Evolutionary conservation across 495 filamentous ascomycete genomes (phyloP).

Genomic region (Podospora sp.): DNA sequence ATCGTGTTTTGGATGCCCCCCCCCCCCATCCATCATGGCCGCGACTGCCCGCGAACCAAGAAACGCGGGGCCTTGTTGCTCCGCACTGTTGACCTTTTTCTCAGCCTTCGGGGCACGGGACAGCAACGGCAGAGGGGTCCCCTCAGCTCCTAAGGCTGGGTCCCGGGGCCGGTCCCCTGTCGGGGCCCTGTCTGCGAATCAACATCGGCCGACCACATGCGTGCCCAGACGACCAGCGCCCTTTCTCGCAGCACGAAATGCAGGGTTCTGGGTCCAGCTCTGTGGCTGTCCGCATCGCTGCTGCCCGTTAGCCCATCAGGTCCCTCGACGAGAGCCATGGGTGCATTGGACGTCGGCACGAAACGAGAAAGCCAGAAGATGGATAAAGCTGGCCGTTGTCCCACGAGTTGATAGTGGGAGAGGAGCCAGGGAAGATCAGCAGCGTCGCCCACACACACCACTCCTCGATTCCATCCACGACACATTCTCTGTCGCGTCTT

Average conservation of each 20-base stretch:
- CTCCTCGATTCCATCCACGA: neutral
- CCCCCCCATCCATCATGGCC: neutral
- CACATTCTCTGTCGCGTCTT: neutral
- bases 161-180: neutral
- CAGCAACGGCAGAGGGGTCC: neutral
- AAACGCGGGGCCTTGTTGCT: slow-evolving; percentile 1
- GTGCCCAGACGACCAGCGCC: slow-evolving; percentile 10
- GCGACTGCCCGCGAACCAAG: neutral
- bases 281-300: neutral
- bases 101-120: slow-evolving; percentile 17
- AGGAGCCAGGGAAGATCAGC: neutral
- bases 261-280: slow-evolving; percentile 5
- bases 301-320: neutral
- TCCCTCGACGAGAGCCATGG: neutral
- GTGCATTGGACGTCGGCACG: neutral
- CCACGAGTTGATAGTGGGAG: neutral
- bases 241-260: slow-evolving; percentile 1
- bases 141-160: slow-evolving; percentile 3
- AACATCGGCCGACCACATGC: neutral
- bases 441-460: neutral
- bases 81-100: slow-evolving; percentile 10
- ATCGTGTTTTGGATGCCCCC: neutral
- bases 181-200: slow-evolving; percentile 9
- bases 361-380: slow-evolving; percentile 7
- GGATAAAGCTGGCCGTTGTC: slow-evolving; percentile 3